These are phyloP conservation scores for Phaeomoniella chlamydospora DNA, from an alignment of 2,329 filamentous ascomycete genomes.

Conservation along the genomic window DNA sequence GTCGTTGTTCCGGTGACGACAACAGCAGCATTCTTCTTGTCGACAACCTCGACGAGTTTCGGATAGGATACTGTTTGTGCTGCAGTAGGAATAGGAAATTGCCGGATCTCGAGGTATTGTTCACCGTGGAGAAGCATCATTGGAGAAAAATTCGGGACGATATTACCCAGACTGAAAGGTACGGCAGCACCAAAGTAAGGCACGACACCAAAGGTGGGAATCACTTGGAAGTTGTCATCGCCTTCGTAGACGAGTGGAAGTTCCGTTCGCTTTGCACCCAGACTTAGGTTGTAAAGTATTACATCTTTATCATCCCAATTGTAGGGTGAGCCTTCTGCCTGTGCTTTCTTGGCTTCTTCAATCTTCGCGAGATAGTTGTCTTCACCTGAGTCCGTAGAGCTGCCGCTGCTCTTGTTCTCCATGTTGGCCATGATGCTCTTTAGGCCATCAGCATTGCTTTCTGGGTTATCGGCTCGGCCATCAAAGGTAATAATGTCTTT, in stretches of 20 bases:
- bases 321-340: constrained; percentile 62
- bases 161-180: constrained; percentile 64
- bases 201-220: constrained; percentile 92
- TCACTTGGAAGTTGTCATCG: constrained; percentile 77
- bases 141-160: constrained; percentile 90
- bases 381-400: constrained; percentile 33
- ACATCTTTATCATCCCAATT: constrained; percentile 73
- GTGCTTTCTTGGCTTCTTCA: constrained; percentile 55
- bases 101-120: constrained; percentile 90
- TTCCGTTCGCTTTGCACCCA: constrained; percentile 83
- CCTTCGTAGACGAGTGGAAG: constrained; percentile 83
- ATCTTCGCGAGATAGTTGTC: constrained; percentile 62
- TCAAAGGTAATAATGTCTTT: constrained; percentile 72
- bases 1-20: constrained; percentile 70
- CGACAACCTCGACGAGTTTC: constrained; percentile 85
- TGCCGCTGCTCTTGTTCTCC: constrained; percentile 51
- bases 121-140: constrained; percentile 99
- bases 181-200: constrained; percentile 77
- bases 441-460: constrained; percentile 60
- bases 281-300: constrained; percentile 88
- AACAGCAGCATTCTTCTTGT: constrained; percentile 85
- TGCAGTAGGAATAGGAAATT: constrained; percentile 79
- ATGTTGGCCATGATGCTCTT: constrained; percentile 77
- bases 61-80: constrained; percentile 62
- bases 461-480: constrained; percentile 73